Conservation (phyloP, 805 yeast species). For the Pichia membranifaciens region DNA sequence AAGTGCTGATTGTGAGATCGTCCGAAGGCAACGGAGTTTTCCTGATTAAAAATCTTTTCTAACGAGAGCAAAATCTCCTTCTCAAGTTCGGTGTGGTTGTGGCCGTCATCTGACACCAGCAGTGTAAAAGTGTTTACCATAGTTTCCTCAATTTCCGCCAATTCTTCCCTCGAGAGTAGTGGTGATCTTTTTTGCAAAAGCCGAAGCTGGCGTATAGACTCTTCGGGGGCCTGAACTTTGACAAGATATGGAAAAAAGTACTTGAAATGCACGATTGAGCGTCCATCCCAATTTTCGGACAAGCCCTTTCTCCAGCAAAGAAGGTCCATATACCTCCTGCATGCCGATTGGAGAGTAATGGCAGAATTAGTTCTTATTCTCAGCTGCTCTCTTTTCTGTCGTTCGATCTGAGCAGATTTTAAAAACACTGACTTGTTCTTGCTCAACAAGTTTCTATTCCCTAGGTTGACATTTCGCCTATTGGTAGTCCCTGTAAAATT, state of each 20-base stretch:
- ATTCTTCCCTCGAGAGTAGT: background rate
- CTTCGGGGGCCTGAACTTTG: conserved; percentile 7
- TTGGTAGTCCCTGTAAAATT: conserved; percentile 32
- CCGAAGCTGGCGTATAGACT: conserved; percentile 11
- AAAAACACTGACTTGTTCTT: conserved; percentile 41
- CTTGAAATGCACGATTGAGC: conserved; percentile 24
- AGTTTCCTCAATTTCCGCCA: background rate
- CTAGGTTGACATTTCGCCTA: conserved; percentile 46
- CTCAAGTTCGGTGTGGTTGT: background rate
- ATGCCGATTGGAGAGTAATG: conserved; percentile 41
- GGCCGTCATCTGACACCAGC: background rate
- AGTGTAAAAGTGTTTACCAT: background rate
- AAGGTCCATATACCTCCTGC: conserved; percentile 37
- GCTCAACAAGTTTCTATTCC: conserved; percentile 23
- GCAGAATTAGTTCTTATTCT: conserved; percentile 48
- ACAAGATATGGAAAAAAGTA: conserved; percentile 25
- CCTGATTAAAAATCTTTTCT: background rate
- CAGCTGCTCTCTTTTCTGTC: conserved; percentile 57
- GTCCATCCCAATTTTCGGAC: conserved; percentile 23
- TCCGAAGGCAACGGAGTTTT: background rate
- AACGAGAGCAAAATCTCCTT: background rate
- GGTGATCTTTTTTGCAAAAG: background rate
- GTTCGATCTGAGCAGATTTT: conserved; percentile 59
- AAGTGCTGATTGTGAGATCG: background rate
- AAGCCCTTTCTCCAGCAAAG: conserved; percentile 23